These are phyloP conservation scores for Colletotrichum caudatum DNA, from an alignment of 2,329 filamentous ascomycete genomes.

Conservation along the genomic window DNA sequence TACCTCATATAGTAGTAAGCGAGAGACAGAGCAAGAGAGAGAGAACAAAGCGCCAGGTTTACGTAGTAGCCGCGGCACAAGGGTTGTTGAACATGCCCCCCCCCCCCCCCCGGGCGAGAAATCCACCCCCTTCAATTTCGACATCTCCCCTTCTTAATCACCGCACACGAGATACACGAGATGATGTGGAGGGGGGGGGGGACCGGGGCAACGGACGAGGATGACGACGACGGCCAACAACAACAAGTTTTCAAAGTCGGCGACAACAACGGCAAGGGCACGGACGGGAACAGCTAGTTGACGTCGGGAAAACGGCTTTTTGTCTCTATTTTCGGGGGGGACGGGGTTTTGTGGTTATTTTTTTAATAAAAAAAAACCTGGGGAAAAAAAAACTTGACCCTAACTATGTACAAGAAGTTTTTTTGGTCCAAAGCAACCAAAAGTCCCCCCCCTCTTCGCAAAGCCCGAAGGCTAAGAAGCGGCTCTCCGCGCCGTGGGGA, in stretches of 20 bases:
- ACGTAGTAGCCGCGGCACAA: slow-evolving; percentile 1
- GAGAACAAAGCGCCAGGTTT: not conserved
- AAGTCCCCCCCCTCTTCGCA: too few species aligned
- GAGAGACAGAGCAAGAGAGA: too few species aligned
- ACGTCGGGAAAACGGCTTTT: not conserved
- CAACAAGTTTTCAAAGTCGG: not conserved
- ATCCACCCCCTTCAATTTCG: slow-evolving; percentile 25
- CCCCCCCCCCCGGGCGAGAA: not conserved
- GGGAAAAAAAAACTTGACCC: slow-evolving; percentile 3
- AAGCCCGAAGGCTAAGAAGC: not conserved
- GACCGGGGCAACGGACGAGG: not conserved
- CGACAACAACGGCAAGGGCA: not conserved
- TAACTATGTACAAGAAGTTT: not conserved
- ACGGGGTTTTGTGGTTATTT: too few species aligned
- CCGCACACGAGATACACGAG: not conserved
- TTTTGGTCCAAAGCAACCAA: not conserved
- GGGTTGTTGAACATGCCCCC: not conserved
- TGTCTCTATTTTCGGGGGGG: not conserved
- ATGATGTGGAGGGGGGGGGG: not conserved
- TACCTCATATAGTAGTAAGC: too few species aligned
- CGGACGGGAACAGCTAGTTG: not conserved
- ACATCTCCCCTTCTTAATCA: slow-evolving; percentile 2
- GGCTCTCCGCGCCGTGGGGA: not conserved
- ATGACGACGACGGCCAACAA: too few species aligned
- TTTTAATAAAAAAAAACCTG: too few species aligned